Evolutionary conservation across 2,329 filamentous ascomycete genomes (phyloP), one percentile per base, ranked within the genome.

Genomic region (Cyclaneusma minus): DNA sequence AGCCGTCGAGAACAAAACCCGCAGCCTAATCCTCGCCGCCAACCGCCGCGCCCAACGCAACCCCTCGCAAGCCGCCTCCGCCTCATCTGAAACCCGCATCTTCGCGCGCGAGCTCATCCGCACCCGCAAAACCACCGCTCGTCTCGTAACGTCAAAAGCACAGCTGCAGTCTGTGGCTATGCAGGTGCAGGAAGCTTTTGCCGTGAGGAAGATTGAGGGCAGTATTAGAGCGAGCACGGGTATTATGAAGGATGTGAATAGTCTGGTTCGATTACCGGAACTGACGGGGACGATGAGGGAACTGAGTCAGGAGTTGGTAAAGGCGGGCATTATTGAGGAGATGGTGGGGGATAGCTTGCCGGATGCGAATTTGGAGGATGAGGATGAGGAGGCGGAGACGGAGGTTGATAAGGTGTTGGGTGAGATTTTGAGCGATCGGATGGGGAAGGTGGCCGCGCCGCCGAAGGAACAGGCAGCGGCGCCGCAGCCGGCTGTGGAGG

Each of bases 171-270:
- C 78, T 39, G 87, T 98, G 22, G 77, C 87, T 53, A 92, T 95
- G 84, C 89, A 95, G 55, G 87, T 98, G 45, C 83, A 85, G 45
- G 87, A 95, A 57, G 85, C 89, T 2, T 95, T 95, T 52, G 81
- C 83, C 2, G 76, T 95, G 42, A 75, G 83, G 40, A 92, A 92
- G 62, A 95, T 98, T 36, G 85, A 95, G 55, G 87, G 85, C 23
- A 84, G 77, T 44, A 84, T 98, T 45, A 68, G 71, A 39, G 76
- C 79, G 21, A 82, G 75, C 41, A 85, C 87, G 6, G 79, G 81
- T 22, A 85, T 98, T 40, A 95, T 98, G 89, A 87, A 85, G 55
- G 84, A 95, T 49, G 83, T 98, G 32, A 95, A 95, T 51, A 68
- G 64, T 10, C 62, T 95, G 14, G 72, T 94, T 25, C 65, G 76